Evolutionary conservation across 1,284 basidiomycete species (phyloP), one percentile per base, ranked within the genome.

Genomic region (Cutaneotrichosporon sp.): DNA sequence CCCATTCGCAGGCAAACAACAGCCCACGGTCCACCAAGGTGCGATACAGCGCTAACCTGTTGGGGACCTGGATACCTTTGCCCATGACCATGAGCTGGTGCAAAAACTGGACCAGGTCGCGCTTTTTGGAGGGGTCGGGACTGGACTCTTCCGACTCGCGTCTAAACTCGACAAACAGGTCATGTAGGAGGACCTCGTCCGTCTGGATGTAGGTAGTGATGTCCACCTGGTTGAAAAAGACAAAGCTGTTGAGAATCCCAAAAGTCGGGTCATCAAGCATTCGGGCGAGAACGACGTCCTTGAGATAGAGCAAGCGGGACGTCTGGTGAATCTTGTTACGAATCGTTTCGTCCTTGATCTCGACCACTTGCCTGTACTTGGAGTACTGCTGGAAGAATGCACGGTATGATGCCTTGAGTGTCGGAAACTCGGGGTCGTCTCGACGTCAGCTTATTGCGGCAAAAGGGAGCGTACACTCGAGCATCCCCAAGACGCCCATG

Each of bases 171-270:
- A 79, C 78, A 45, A 93, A 88, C 22, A 97, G 80, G 51, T 90
- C 85, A 34, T 80, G 78, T 23, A 97, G 78, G 70, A 97, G 87
- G 5, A 75, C 69, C 5, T 82, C 81, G 68, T 93, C 88, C 52
- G 80, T 81, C 67, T 92, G 87, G 44, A 97, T 83, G 70, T 94
- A 86, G 50, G 81, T 84, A 69, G 97, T 90, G 68, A 98, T 97
- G 75, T 98, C 94, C 66, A 94, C 92, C 75, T 99, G 94, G 76
- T 97, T 96, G 81, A 94, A 98, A 71, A 97, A 94, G 71, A 98
- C 90, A 75, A 90, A 90, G 15, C 90, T 91, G 76, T 92, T 97
- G 66, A 98, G 83, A 64, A 97, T 90, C 65, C 92, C 92, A 79
- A 97, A 96, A 0, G 92, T 97, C 1, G 90, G 88, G 72, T 99